Conservation (phyloP, 1,139 yeast species). For the Taphrina wiesneri region DNA sequence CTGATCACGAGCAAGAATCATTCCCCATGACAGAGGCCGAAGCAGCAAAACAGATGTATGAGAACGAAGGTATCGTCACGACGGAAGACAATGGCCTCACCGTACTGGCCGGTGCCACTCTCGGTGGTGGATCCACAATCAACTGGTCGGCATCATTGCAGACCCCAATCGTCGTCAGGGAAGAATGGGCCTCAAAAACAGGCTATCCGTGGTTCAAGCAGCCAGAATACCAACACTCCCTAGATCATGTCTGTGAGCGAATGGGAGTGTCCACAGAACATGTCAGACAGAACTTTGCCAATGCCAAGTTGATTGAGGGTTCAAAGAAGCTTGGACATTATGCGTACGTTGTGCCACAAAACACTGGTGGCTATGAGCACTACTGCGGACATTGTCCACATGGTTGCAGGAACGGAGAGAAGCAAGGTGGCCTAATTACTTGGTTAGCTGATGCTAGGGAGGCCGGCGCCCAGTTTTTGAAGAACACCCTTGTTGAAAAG, state of each 20-base stretch:
- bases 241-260: constrained; percentile 54
- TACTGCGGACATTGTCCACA: constrained; percentile 56
- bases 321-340: constrained; percentile 50
- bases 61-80: constrained; percentile 49
- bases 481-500: constrained; percentile 51
- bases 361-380: constrained; percentile 55
- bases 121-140: constrained; percentile 64
- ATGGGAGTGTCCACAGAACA: constrained; percentile 55
- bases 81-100: constrained; percentile 48
- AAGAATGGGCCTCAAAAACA: constrained; percentile 55
- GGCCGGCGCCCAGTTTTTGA: constrained; percentile 56
- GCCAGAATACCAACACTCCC: constrained; percentile 53
- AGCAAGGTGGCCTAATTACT: constrained; percentile 56
- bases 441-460: constrained; percentile 58
- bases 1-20: constrained; percentile 50
- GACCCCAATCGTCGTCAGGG: constrained; percentile 58
- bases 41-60: constrained; percentile 51
- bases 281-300: constrained; percentile 55
- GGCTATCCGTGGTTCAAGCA: constrained; percentile 56
- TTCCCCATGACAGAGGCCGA: constrained; percentile 49
- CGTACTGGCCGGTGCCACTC: constrained; percentile 57
- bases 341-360: constrained; percentile 53
- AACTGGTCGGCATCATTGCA: constrained; percentile 63
- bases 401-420: constrained; percentile 60
- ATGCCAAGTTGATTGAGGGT: constrained; percentile 54